These are phyloP conservation scores for Scutellaria minor DNA, from an alignment of 257 asterid species.

Conservation along the genomic window DNA sequence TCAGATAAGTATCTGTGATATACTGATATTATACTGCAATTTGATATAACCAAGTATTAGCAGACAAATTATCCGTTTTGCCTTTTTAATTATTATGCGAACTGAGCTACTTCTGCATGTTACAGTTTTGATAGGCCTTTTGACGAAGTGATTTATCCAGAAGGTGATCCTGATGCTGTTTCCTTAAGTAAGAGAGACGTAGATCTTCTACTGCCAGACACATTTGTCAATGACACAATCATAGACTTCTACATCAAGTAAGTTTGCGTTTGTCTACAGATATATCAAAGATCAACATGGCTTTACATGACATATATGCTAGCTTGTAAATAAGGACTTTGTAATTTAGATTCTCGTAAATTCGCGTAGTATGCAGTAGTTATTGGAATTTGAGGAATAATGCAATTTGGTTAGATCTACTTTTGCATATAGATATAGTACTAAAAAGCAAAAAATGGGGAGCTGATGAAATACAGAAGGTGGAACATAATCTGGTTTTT, in stretches of 20 bases:
- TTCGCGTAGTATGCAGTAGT: constrained; percentile 3
- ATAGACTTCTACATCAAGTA: constrained; percentile 94
- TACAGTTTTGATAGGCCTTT: constrained; percentile 77
- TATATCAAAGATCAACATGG: constrained; percentile 8
- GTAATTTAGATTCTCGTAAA: neutral
- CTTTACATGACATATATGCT: constrained; percentile 20
- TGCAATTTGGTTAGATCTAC: constrained; percentile 3
- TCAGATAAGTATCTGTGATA: neutral
- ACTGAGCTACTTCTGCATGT: constrained; percentile 35
- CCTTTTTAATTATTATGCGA: constrained; percentile 23
- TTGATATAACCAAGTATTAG: constrained; percentile 6
- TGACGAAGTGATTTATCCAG: constrained; percentile 84
- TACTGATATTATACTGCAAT: neutral
- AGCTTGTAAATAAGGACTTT: constrained; percentile 3
- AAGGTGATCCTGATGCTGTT: constrained; percentile 94
- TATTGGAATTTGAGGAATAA: constrained; percentile 1
- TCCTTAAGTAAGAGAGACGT: constrained; percentile 84
- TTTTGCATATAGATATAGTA: constrained; percentile 4
- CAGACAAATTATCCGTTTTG: constrained; percentile 15
- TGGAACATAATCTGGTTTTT: constrained; percentile 11
- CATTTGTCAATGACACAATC: constrained; percentile 89
- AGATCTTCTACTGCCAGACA: constrained; percentile 83
- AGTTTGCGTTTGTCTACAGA: constrained; percentile 51
- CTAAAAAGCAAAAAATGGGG: neutral
- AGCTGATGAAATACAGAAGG: constrained; percentile 15